Conservation (phyloP, 2,329 filamentous ascomycete species). For the Phialophora chinensis region DNA sequence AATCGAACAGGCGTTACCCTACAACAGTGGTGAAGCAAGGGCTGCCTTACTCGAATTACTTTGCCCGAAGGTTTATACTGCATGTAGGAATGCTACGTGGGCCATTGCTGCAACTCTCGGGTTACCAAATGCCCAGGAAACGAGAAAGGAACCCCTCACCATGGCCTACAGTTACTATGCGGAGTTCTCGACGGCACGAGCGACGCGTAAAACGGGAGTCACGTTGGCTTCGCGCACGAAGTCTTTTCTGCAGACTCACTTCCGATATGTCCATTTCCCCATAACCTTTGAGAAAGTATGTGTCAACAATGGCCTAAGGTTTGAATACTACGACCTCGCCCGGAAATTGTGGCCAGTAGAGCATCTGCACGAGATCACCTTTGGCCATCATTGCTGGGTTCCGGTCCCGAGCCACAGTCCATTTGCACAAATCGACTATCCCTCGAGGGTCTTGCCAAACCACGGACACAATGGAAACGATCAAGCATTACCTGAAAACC, state of each 20-base stretch:
- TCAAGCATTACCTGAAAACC: background rate
- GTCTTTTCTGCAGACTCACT: constrained; percentile 58
- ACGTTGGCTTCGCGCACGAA: constrained; percentile 56
- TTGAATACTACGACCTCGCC: constrained; percentile 56
- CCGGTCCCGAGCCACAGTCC: constrained; percentile 46
- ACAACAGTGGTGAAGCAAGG: constrained; percentile 43
- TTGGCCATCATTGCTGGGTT: constrained; percentile 55
- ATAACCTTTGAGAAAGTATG: constrained; percentile 52
- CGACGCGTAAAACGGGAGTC: constrained; percentile 35
- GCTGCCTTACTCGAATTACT: constrained; percentile 60
- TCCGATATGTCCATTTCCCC: constrained; percentile 50
- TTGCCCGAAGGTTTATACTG: constrained; percentile 52
- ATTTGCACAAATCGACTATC: constrained; percentile 46
- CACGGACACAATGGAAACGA: background rate
- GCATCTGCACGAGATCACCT: constrained; percentile 44
- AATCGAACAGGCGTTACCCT: constrained; percentile 26
- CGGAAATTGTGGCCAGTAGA: constrained; percentile 49
- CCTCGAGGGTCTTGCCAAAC: constrained; percentile 36
- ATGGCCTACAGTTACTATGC: constrained; percentile 45
- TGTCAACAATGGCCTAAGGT: constrained; percentile 54
- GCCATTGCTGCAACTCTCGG: constrained; percentile 50
- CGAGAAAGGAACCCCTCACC: constrained; percentile 36
- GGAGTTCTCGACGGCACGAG: constrained; percentile 42
- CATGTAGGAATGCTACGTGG: constrained; percentile 63
- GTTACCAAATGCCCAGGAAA: constrained; percentile 34